A percentile compares a stretch with the other conserved stretches of the same genome.
Evolutionary conservation across 306 rosid species (phyloP).

Genomic region (Inga leiocalycina): DNA sequence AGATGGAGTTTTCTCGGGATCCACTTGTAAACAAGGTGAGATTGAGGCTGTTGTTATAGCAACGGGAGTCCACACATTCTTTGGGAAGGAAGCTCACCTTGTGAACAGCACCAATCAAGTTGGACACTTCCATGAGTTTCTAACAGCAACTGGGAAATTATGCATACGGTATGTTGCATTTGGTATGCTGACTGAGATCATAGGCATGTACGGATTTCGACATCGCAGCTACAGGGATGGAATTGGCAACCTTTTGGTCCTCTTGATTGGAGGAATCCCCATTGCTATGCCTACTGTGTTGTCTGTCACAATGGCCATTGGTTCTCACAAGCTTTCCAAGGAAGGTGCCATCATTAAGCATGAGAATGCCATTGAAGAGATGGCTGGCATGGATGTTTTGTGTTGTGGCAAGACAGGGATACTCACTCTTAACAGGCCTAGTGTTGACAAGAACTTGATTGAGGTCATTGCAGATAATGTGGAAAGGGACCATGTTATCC

Average conservation of each 20-base stretch:
- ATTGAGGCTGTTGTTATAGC: constrained; percentile 97
- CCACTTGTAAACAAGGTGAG: constrained; percentile 98
- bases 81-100: constrained; percentile 98
- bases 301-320: constrained; percentile 99
- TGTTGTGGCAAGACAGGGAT: constrained; percentile 99
- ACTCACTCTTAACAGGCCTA: constrained; percentile 92
- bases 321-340: constrained; percentile 93
- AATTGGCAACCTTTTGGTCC: constrained; percentile 93
- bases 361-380: constrained; percentile 97
- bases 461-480: constrained; percentile 85
- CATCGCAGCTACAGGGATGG: constrained; percentile 79
- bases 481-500: constrained; percentile 77
- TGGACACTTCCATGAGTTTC: constrained; percentile 98
- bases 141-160: constrained; percentile 92
- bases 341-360: constrained; percentile 98
- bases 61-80: constrained; percentile 97
- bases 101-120: constrained; percentile 98
- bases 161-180: constrained; percentile 91
- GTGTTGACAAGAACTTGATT: constrained; percentile 77
- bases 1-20: constrained; percentile 95
- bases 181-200: constrained; percentile 83
- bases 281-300: constrained; percentile 99
- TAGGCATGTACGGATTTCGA: constrained; percentile 97
- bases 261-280: constrained; percentile 98
- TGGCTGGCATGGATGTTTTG: constrained; percentile 99